Conservation (phyloP, 352 stramenopile genomes). For the Blastocystis sp. region DNA sequence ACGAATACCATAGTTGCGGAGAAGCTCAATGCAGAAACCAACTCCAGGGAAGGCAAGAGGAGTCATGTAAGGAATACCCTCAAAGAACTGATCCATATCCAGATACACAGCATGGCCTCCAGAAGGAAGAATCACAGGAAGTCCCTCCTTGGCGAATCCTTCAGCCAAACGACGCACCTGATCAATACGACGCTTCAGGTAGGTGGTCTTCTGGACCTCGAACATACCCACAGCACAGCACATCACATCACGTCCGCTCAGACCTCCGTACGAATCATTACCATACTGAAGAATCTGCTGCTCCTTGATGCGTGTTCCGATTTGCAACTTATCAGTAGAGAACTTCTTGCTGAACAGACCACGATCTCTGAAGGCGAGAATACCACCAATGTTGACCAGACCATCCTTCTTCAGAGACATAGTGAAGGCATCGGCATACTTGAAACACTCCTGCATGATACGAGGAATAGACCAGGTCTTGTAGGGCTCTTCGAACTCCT, state of each 20-base stretch:
- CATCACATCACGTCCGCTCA: conserved; percentile 66
- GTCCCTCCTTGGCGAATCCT: conserved; percentile 64
- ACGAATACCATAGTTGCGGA: conserved; percentile 65
- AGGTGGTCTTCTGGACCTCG: conserved; percentile 63
- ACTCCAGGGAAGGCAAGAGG: conserved; percentile 61
- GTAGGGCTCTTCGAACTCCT: conserved; percentile 68
- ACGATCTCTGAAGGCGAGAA: conserved; percentile 63
- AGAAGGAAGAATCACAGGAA: conserved; percentile 57
- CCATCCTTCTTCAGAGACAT: conserved; percentile 69
- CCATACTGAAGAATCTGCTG: conserved; percentile 68
- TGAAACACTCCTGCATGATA: conserved; percentile 65
- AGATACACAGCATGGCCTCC: conserved; percentile 67
- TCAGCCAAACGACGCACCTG: conserved; percentile 60
- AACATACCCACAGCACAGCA: conserved; percentile 62
- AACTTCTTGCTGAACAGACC: conserved; percentile 67
- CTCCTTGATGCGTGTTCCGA: conserved; percentile 67
- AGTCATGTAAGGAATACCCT: conserved; percentile 68
- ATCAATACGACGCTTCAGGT: conserved; percentile 62
- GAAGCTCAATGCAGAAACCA: conserved; percentile 67
- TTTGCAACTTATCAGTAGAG: conserved; percentile 54
- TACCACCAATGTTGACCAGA: conserved; percentile 68
- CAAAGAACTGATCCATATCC: conserved; percentile 67
- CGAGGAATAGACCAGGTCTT: conserved; percentile 51
- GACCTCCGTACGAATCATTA: conserved; percentile 67
- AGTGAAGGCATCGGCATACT: conserved; percentile 58